Conservation (phyloP, 805 yeast genomes). For the Zygosaccharomyces rouxii region DNA sequence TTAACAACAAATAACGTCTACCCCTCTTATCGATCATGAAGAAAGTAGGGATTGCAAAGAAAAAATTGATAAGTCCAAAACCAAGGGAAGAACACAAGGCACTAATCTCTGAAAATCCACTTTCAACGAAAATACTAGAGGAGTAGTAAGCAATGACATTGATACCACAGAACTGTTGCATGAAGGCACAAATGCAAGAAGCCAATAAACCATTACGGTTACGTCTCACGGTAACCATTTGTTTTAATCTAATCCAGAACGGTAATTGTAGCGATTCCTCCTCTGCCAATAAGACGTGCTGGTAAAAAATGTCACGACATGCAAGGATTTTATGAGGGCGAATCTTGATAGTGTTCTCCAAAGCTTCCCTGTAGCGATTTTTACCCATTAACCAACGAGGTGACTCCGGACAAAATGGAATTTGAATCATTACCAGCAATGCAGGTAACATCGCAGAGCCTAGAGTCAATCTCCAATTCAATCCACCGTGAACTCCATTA, state of each 20-base stretch:
- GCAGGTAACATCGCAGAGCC: conserved; percentile 69
- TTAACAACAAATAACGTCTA: conserved; percentile 54
- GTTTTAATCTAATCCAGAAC: conserved; percentile 44
- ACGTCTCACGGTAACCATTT: conserved; percentile 68
- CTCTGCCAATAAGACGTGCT: conserved; percentile 58
- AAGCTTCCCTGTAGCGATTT: conserved; percentile 57
- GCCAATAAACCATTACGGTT: conserved; percentile 80
- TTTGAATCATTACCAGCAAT: conserved; percentile 51
- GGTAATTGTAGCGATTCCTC: conserved; percentile 51
- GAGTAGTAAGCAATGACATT: conserved; percentile 86
- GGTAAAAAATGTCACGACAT: conserved; percentile 68
- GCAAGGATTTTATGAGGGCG: conserved; percentile 54
- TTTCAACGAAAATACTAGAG: conserved; percentile 64
- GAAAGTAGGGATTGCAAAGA: conserved; percentile 80
- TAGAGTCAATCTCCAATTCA: conserved; percentile 68
- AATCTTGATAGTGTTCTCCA: conserved; percentile 44
- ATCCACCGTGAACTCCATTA: conserved; percentile 35
- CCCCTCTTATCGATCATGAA: conserved; percentile 76
- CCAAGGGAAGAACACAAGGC: conserved; percentile 83
- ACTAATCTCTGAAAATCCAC: conserved; percentile 57
- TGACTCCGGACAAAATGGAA: conserved; percentile 67
- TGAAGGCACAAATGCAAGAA: conserved; percentile 77
- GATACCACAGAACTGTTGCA: conserved; percentile 90
- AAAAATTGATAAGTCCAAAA: conserved; percentile 73
- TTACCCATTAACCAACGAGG: conserved; percentile 78